Base-by-base conservation (phyloP, 345 rosid genomes). In the Mercurialis annua region DNA sequence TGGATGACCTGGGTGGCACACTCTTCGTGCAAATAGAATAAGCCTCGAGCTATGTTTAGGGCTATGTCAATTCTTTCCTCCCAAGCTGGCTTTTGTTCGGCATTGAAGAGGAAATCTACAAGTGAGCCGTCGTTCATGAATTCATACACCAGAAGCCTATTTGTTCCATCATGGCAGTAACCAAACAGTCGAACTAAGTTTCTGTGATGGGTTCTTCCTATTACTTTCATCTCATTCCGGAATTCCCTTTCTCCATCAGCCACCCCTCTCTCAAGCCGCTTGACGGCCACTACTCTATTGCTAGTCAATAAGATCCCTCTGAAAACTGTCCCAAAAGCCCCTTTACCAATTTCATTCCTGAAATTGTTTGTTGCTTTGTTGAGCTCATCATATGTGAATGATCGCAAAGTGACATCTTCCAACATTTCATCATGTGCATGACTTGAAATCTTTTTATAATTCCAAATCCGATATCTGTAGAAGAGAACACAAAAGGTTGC, bases 141-240 rank as follows among this genome's bases (percentile, higher is more conserved):
- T 38, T 75, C 78, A 27, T 69, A 75, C 10, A 75, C 78, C 15
- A 75, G 74, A 52, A 75, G 51, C 64, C 26, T 75, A 26, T 51
- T 44, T 1, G 62, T 51, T n/a, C 31, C 58, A 53, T 79, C 79
- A 6, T 55, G 2, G 44, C 79, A 75, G 15, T 75, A 74, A 27
- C 82, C 82, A 2, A 75, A 66, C 36, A 79, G 15, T 0, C 66
- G 72, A 59, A 79, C 68, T 30, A 79, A 18, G 68, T 73, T 76
- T 57, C 26, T 79, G 65, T 79, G 80, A 58, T 76, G 72, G 0
- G 80, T 79, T 50, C 42, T 56, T 10, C 75, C 49, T 5, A 76
- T 73, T 38, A 62, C 44, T 1, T 33, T 68, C 73, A 79, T 73
- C 30, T 79, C 80, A 34, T 71, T 71, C 38, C 30, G 61, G 12